Percentiles rank a stretch among this genome's conserved stretches.
Evolutionary conservation across 139 green algal species (phyloP).

Genomic region (Volvox africanus): DNA sequence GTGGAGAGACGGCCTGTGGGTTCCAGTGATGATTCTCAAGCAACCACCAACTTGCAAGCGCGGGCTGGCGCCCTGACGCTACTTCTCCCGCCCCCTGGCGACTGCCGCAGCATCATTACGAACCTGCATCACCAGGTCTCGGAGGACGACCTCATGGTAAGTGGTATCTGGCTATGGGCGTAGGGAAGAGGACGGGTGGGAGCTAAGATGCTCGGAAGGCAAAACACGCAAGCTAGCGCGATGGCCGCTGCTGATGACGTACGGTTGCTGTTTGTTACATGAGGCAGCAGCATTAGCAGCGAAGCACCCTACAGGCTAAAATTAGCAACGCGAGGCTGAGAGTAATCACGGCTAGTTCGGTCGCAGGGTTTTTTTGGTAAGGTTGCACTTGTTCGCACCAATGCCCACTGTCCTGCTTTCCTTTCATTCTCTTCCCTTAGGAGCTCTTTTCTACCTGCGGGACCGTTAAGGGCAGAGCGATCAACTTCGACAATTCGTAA

Average conservation of each 20-base stretch:
- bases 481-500: conserved; percentile 35
- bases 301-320: too few species aligned
- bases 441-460: conserved; percentile 42
- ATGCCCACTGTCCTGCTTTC: background rate
- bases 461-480: conserved; percentile 2
- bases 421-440: background rate
- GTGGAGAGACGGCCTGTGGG: background rate
- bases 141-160: conserved; percentile 32
- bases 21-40: background rate
- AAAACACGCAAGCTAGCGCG: too few species aligned
- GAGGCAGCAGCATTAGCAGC: too few species aligned
- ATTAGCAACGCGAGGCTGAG: too few species aligned
- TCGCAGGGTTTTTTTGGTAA: too few species aligned
- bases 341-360: too few species aligned
- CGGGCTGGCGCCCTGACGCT: conserved; percentile 12
- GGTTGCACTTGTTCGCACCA: too few species aligned
- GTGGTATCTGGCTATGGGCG: background rate
- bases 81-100: conserved; percentile 24
- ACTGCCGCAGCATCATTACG: conserved; percentile 41
- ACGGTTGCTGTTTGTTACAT: too few species aligned
- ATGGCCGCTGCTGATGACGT: too few species aligned
- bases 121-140: conserved; percentile 40
- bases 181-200: background rate
- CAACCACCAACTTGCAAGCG: background rate
- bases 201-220: background rate